Conservation (phyloP, 306 rosid species). For the Potentilla sterilis region DNA sequence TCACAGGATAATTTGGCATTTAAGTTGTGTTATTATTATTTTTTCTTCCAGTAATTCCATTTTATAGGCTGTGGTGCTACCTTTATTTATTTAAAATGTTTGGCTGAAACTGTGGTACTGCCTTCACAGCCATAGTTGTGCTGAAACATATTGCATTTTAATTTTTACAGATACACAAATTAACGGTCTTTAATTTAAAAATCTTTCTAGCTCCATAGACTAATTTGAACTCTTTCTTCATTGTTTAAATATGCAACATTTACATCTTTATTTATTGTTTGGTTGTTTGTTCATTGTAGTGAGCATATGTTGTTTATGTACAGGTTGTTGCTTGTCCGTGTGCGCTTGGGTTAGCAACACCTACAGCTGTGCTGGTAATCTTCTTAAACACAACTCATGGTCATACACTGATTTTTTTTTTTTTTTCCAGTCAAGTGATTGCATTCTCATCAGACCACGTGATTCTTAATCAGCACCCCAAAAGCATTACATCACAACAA, state of each 20-base stretch:
- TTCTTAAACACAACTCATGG: conserved; percentile 22
- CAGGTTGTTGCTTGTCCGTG: conserved; percentile 99
- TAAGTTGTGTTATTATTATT: background rate
- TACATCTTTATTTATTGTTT: background rate
- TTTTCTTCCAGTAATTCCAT: background rate
- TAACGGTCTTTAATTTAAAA: background rate
- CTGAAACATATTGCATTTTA: background rate
- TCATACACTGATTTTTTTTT: background rate
- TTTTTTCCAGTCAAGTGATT: background rate
- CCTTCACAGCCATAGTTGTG: background rate
- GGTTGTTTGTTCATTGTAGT: conserved; percentile 18
- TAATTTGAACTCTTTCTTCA: background rate
- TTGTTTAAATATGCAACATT: background rate
- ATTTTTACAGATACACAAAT: background rate
- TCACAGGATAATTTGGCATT: background rate
- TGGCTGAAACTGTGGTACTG: background rate
- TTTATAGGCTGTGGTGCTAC: background rate
- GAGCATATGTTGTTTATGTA: conserved; percentile 24
- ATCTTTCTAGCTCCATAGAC: background rate
- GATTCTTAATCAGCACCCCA: background rate
- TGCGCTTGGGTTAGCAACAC: conserved; percentile 99
- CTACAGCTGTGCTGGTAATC: conserved; percentile 94
- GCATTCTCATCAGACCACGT: background rate
- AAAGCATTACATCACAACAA: too few relatives aligned
- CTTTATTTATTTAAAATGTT: too few relatives aligned